phyloP scores from a whole-genome alignment of 225 moss, liverwort and hornwort genomes.

The Sphagnum tenellum region DNA sequence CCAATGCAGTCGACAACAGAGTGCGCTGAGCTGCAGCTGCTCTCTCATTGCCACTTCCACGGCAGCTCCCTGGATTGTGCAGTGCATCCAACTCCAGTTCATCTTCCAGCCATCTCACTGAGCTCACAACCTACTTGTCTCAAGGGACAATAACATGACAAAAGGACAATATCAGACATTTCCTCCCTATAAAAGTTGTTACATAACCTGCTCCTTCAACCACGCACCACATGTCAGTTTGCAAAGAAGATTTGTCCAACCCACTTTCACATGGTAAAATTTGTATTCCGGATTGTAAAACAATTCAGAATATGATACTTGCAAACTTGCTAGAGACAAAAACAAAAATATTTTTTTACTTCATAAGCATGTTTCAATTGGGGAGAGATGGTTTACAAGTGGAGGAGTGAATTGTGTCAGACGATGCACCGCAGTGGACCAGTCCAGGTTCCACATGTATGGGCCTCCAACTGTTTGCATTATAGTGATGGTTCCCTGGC shows the following conservation, averaged over 20 bases:
- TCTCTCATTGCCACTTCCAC: conserved; percentile 55
- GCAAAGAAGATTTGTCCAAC: too few relatives aligned
- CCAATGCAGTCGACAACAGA: conserved; percentile 59
- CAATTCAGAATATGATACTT: too few relatives aligned
- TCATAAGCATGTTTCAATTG: background rate
- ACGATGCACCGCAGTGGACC: conserved; percentile 54
- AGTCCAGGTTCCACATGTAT: conserved; percentile 59
- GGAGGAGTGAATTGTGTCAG: conserved; percentile 64
- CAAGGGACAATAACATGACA: too few relatives aligned
- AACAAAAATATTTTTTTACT: too few relatives aligned
- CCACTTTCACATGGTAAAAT: too few relatives aligned
- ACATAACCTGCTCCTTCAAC: too few relatives aligned
- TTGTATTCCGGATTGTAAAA: too few relatives aligned
- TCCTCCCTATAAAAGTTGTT: too few relatives aligned
- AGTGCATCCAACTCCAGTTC: conserved; percentile 67
- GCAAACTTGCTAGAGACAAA: too few relatives aligned
- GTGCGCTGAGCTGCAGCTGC: conserved; percentile 39
- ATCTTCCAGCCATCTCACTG: conserved; percentile 86
- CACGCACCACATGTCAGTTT: too few relatives aligned
- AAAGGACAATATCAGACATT: too few relatives aligned
- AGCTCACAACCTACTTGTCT: conserved; percentile 51
- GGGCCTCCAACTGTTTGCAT: conserved; percentile 51
- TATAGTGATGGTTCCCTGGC: conserved; percentile 35
- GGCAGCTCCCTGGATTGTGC: conserved; percentile 52
- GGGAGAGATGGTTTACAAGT: conserved; percentile 29